phyloP scores from a whole-genome alignment of 257 asterid genomes.

The Euphrasia confusa region DNA sequence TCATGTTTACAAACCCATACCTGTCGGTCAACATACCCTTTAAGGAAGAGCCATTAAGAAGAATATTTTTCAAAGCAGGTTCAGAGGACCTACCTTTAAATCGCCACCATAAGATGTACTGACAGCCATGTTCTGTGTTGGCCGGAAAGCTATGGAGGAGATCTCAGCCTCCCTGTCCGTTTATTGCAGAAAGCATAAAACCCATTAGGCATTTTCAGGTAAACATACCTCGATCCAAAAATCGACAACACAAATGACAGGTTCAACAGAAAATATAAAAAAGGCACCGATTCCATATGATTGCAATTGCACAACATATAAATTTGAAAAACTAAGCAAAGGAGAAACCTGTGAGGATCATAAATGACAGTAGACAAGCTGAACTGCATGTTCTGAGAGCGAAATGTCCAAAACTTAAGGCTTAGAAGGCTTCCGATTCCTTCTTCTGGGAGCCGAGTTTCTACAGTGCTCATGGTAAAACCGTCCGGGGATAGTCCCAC shows the following conservation, averaged over 20 bases:
- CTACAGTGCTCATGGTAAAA: constrained; percentile 76
- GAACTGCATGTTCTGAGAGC: constrained; percentile 54
- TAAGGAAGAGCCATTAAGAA: constrained; percentile 14
- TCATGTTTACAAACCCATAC: constrained; percentile 57
- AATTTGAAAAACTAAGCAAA: constrained; percentile 17
- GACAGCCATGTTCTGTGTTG: constrained; percentile 70
- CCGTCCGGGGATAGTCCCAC: constrained; percentile 59
- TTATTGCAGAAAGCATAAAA: constrained; percentile 20
- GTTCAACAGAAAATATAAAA: background rate
- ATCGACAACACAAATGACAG: background rate
- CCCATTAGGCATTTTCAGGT: constrained; percentile 5
- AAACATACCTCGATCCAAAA: background rate
- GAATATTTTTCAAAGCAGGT: constrained; percentile 13
- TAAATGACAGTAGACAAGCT: constrained; percentile 83
- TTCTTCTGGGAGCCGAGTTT: constrained; percentile 87
- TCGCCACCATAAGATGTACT: constrained; percentile 82
- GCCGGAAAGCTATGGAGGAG: constrained; percentile 76
- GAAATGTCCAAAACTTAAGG: constrained; percentile 79
- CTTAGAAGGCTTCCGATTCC: constrained; percentile 86
- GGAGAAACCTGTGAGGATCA: constrained; percentile 89
- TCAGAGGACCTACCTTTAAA: constrained; percentile 56
- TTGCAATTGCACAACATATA: background rate
- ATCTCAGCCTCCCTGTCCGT: constrained; percentile 58
- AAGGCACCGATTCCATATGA: background rate
- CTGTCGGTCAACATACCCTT: constrained; percentile 36